phyloP scores from a whole-genome alignment of 2,329 filamentous ascomycete species.

The Clathrospora elynae region DNA sequence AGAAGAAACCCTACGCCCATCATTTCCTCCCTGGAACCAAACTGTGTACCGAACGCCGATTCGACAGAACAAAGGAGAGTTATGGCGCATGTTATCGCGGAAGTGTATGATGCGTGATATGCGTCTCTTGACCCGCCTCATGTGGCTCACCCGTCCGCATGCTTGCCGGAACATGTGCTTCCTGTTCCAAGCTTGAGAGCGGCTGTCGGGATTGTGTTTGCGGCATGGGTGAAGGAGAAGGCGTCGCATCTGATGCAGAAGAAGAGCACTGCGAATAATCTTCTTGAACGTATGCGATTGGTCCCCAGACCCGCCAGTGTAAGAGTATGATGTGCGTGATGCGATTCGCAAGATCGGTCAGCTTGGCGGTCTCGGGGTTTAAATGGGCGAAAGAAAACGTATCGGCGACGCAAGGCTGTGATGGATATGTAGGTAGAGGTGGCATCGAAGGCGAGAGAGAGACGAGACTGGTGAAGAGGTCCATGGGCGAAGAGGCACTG shows the following conservation, averaged over 20 bases:
- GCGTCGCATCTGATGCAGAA: neutral
- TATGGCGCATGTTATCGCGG: neutral
- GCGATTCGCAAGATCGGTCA: conserved; percentile 73
- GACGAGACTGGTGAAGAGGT: conserved; percentile 53
- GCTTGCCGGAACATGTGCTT: neutral
- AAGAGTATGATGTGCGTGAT: conserved; percentile 82
- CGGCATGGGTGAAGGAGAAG: neutral
- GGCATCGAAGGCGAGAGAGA: conserved; percentile 22
- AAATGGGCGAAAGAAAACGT: conserved; percentile 23
- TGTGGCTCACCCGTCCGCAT: conserved; percentile 1
- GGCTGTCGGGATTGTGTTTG: neutral
- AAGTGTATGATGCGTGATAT: conserved; percentile 1
- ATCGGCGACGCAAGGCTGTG: conserved; percentile 32
- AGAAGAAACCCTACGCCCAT: neutral
- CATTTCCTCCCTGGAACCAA: neutral
- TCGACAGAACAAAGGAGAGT: neutral
- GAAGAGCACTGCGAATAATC: conserved; percentile 9
- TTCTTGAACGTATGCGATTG: conserved; percentile 66
- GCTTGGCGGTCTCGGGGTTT: conserved; percentile 33
- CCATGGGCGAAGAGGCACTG: conserved; percentile 47
- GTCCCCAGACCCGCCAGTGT: conserved; percentile 88
- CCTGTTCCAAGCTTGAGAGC: neutral
- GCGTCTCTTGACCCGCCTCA: conserved; percentile 1
- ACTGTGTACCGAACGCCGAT: neutral
- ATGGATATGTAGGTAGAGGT: conserved; percentile 8